phyloP scores from a whole-genome alignment of 306 rosid genomes.

The Vicia faba region DNA sequence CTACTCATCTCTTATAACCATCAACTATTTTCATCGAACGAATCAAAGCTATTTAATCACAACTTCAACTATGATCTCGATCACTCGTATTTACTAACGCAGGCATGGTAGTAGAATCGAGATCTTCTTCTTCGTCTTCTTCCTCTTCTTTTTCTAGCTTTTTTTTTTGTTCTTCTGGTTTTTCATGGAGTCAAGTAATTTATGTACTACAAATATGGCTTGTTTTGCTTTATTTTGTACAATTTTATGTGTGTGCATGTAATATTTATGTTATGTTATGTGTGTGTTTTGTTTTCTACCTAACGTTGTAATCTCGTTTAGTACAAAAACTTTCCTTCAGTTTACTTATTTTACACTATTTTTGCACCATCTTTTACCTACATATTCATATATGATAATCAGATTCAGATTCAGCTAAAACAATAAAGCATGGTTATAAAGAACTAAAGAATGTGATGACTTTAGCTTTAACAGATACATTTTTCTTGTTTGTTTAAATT shows the following conservation, averaged over 20 bases:
- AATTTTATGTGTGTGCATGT: constrained; percentile 44
- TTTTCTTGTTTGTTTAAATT: constrained; percentile 32
- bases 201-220: constrained; percentile 48
- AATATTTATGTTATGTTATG: constrained; percentile 15
- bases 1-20: constrained; percentile 60
- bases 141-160: constrained; percentile 34
- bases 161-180: constrained; percentile 16
- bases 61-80: constrained; percentile 3
- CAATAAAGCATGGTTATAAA: constrained; percentile 15
- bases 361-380: constrained; percentile 18
- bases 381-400: constrained; percentile 6
- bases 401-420: constrained; percentile 34
- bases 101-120: constrained; percentile 38
- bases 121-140: constrained; percentile 34
- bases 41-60: too few species aligned
- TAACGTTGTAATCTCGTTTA: constrained; percentile 31
- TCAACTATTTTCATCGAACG: background rate
- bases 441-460: constrained; percentile 46
- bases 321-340: constrained; percentile 26
- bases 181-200: constrained; percentile 28
- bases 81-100: constrained; percentile 28
- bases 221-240: constrained; percentile 49
- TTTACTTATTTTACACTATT: constrained; percentile 30
- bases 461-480: constrained; percentile 37
- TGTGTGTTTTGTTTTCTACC: constrained; percentile 36